Evolutionary conservation across 1,284 basidiomycete species (phyloP).

Genomic region (Marasmius fiardii): DNA sequence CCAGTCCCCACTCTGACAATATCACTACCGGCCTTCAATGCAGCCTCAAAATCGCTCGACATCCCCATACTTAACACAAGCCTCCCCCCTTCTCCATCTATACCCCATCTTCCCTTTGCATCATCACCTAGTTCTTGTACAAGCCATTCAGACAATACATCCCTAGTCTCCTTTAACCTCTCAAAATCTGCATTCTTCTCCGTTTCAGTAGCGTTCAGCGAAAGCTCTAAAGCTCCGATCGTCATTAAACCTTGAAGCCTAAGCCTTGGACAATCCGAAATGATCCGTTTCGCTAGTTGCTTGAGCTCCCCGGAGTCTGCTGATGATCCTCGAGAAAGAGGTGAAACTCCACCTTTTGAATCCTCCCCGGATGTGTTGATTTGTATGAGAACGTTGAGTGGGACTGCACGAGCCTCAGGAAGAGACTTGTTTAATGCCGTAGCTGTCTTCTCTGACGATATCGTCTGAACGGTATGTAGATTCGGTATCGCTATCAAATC

Average conservation of each 20-base stretch:
- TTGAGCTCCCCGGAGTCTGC: constrained; percentile 49
- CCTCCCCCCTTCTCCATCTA: constrained; percentile 44
- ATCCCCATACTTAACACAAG: constrained; percentile 96
- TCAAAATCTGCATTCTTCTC: constrained; percentile 86
- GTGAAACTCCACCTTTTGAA: constrained; percentile 82
- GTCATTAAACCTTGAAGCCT: constrained; percentile 92
- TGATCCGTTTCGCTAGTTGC: constrained; percentile 69
- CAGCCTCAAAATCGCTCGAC: constrained; percentile 93
- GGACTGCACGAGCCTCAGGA: constrained; percentile 41
- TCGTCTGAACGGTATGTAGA: constrained; percentile 85
- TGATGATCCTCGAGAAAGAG: constrained; percentile 35
- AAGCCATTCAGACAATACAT: constrained; percentile 49
- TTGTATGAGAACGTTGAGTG: constrained; percentile 83
- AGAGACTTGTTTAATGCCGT: constrained; percentile 80
- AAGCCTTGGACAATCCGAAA: constrained; percentile 72
- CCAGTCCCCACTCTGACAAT: constrained; percentile 91
- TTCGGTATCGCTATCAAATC: constrained; percentile 82
- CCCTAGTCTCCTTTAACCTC: constrained; percentile 61
- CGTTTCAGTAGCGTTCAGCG: constrained; percentile 51
- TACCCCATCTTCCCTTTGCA: constrained; percentile 42
- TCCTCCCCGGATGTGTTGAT: constrained; percentile 94
- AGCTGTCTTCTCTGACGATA: constrained; percentile 87
- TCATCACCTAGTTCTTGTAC: constrained; percentile 28
- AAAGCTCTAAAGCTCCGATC: constrained; percentile 82
- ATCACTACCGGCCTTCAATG: constrained; percentile 80